phyloP scores from a whole-genome alignment of 495 filamentous ascomycete genomes.

The Wilcoxina mikolae region DNA sequence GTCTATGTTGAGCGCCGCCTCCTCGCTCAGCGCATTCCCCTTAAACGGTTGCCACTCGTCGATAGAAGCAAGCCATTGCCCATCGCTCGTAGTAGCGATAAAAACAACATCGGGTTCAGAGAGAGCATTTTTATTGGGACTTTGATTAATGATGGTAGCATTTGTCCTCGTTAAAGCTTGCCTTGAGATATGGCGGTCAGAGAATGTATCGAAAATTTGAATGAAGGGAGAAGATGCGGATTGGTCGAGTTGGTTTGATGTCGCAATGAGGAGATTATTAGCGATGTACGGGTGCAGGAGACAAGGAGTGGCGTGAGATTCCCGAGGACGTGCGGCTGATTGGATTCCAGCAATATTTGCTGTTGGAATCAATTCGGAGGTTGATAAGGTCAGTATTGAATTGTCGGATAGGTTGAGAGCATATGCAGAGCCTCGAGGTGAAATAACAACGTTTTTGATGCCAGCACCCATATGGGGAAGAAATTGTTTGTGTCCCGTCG shows the following conservation, averaged over 20 bases:
- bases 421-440: conserved; percentile 62
- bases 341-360: conserved; percentile 74
- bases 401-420: conserved; percentile 78
- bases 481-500: conserved; percentile 62
- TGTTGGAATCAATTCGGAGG: conserved; percentile 67
- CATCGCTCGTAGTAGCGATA: conserved; percentile 59
- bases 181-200: conserved; percentile 55
- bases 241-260: conserved; percentile 31
- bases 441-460: conserved; percentile 71
- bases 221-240: conserved; percentile 37
- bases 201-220: conserved; percentile 70
- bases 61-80: conserved; percentile 78
- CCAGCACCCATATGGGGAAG: conserved; percentile 75
- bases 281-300: conserved; percentile 43
- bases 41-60: conserved; percentile 73
- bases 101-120: conserved; percentile 58
- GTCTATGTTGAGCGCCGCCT: conserved; percentile 20
- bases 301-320: conserved; percentile 29
- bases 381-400: conserved; percentile 72
- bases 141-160: conserved; percentile 59
- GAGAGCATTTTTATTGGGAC: conserved; percentile 51
- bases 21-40: conserved; percentile 38
- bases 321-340: conserved; percentile 24
- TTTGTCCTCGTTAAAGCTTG: conserved; percentile 84
- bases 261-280: conserved; percentile 46